Percentiles rank a stretch among this genome's conserved stretches.
Evolutionary conservation across 2,329 filamentous ascomycete species (phyloP).

Genomic region (Ascochyta clinopodiicola): DNA sequence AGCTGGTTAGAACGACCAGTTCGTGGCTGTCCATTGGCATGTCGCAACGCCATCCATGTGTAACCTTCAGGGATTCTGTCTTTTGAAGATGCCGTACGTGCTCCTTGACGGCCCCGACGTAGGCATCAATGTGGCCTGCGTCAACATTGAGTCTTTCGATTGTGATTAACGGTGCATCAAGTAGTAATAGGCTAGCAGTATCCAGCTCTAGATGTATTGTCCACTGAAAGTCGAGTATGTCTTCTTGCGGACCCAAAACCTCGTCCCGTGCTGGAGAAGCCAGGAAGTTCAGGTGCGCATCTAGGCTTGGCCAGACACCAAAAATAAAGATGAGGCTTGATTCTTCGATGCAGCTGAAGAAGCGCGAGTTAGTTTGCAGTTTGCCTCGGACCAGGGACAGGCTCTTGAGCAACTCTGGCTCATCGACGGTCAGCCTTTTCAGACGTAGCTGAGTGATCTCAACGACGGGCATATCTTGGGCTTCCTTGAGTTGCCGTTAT

Average conservation of each 20-base stretch:
- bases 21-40: constrained; percentile 28
- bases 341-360: constrained; percentile 41
- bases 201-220: constrained; percentile 35
- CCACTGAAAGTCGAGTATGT: constrained; percentile 40
- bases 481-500: neutral
- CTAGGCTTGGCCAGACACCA: constrained; percentile 39
- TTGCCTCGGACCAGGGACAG: constrained; percentile 37
- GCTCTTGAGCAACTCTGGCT: constrained; percentile 33
- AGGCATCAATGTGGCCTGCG: constrained; percentile 19
- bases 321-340: constrained; percentile 39
- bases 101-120: constrained; percentile 18
- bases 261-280: constrained; percentile 34
- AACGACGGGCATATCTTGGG: constrained; percentile 33
- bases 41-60: constrained; percentile 36
- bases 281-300: constrained; percentile 37
- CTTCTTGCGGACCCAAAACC: constrained; percentile 38
- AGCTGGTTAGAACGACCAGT: constrained; percentile 33
- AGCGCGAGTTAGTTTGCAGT: constrained; percentile 36
- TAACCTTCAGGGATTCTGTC: constrained; percentile 25
- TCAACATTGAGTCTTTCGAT: constrained; percentile 30
- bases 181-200: constrained; percentile 26
- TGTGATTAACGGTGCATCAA: constrained; percentile 35
- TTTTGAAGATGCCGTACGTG: constrained; percentile 23
- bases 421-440: constrained; percentile 26
- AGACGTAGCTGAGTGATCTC: constrained; percentile 39